Evolutionary conservation across 352 stramenopile species (phyloP), one percentile per base, ranked within the genome.

Genomic region (Phytophthora niederhauseri): DNA sequence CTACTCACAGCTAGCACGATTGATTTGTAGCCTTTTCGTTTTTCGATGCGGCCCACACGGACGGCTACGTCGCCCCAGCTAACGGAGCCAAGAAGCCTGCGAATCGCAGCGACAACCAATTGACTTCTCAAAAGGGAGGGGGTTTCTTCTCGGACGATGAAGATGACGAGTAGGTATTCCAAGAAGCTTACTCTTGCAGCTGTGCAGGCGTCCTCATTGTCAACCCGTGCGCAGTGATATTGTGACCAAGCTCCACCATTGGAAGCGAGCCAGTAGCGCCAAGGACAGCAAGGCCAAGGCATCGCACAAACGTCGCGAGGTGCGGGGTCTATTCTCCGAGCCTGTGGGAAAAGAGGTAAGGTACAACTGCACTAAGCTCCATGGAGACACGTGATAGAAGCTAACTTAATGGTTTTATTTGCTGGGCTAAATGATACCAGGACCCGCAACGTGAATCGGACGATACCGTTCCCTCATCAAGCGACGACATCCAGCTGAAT

Each of bases 21-120:
- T 56, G 28, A 45, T 17, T 11, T 15, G 5, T 45, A 81, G 76
- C 73, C 1, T 81, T 83, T 51, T 74, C 66, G 9, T 83, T 71
- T 71, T 83, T 83, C 24, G 76, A 83, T 49, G 76, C 73, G 2
- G 66, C 63, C 19, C 66, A 77, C n/a, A 78, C 53, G 8, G 64
- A 72, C 2, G 76, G 73, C 45, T 81, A 83, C 46, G 54, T 71
- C 8, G 28, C 53, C 15, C 30, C 46, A 22, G 17, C 34, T n/a
- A 51, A 20, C 43, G 38, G 28, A 52, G 12, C 58, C 15, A 64
- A 49, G 49, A 66, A 57, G 31, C 26, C 43, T 8, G 38, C 52
- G 12, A 62, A 26, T 17, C 38, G 36, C 24, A 30, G 19, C 55
- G 49, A 31, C 53, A 59, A 56, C 4, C 41, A 55, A n/a, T 20